Percentiles rank a stretch among this genome's conserved stretches.
Conservation (phyloP, 1,284 basidiomycete genomes). For the Porodaedalea pini region DNA sequence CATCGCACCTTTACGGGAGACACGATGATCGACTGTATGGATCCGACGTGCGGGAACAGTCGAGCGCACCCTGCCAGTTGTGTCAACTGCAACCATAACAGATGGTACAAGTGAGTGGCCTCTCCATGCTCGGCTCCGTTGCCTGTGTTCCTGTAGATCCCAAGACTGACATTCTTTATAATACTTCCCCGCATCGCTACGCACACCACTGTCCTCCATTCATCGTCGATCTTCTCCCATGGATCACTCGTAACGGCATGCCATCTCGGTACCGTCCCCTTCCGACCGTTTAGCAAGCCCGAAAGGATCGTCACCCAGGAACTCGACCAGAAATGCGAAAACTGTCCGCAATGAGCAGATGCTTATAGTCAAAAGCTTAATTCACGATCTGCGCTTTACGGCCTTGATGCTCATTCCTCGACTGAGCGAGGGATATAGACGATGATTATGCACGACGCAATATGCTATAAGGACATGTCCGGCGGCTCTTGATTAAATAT, state of each 20-base stretch:
- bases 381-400: neutral
- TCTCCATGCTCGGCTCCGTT: slow-evolving; percentile 18
- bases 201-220: neutral
- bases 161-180: neutral
- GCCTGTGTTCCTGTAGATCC: slow-evolving; percentile 4
- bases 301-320: slow-evolving; percentile 16
- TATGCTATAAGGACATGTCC: slow-evolving; percentile 2
- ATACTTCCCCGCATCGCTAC: neutral
- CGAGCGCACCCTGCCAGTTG: slow-evolving; percentile 47
- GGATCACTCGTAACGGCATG: neutral
- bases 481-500: neutral
- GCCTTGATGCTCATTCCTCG: slow-evolving; percentile 1
- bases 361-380: slow-evolving; percentile 2
- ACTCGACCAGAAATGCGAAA: slow-evolving; percentile 18
- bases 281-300: no score
- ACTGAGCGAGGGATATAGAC: neutral
- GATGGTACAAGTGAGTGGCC: slow-evolving; percentile 50
- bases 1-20: slow-evolving; percentile 54
- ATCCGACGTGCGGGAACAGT: slow-evolving; percentile 44
- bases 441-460: neutral
- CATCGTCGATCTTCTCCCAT: neutral
- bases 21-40: slow-evolving; percentile 50
- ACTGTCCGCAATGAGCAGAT: slow-evolving; percentile 11
- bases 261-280: no score
- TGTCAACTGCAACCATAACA: slow-evolving; percentile 46